A percentile compares a stretch with the other conserved stretches of the same genome.
Conservation (phyloP, 2,329 filamentous ascomycete species). For the Fonsecaea monophora region DNA sequence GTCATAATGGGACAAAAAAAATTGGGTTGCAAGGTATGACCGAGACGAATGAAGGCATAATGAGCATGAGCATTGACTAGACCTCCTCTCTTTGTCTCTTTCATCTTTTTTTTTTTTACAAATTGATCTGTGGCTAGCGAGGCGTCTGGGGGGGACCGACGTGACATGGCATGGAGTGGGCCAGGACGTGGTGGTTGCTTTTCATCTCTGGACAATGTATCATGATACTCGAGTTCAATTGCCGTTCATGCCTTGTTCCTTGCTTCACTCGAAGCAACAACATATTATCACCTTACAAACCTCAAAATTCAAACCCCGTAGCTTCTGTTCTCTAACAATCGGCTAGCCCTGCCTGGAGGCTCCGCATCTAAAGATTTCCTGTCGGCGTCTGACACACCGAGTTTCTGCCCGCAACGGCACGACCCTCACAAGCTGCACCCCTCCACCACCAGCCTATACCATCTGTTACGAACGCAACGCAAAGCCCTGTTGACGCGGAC, state of each 20-base stretch:
- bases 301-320: not conserved
- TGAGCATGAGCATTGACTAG: slow-evolving; percentile 96
- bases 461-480: not conserved
- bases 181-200: not conserved
- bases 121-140: slow-evolving; percentile 17
- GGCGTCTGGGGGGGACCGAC: slow-evolving; percentile 10
- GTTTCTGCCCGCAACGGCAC: not conserved
- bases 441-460: not conserved
- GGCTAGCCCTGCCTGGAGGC: not conserved
- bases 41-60: slow-evolving; percentile 92
- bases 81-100: not conserved
- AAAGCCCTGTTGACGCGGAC: not conserved
- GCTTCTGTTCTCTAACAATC: not conserved
- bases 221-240: slow-evolving; percentile 1
- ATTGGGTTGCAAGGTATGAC: slow-evolving; percentile 91
- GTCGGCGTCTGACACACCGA: not conserved
- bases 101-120: not conserved
- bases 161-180: slow-evolving; percentile 8
- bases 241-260: not conserved
- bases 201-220: slow-evolving; percentile 8
- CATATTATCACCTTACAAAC: not conserved
- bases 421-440: not conserved
- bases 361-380: slow-evolving; percentile 2
- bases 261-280: not conserved
- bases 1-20: slow-evolving; percentile 57